Base-by-base conservation (phyloP, 2,329 filamentous ascomycete species). In the Neofusicoccum laricinum region DNA sequence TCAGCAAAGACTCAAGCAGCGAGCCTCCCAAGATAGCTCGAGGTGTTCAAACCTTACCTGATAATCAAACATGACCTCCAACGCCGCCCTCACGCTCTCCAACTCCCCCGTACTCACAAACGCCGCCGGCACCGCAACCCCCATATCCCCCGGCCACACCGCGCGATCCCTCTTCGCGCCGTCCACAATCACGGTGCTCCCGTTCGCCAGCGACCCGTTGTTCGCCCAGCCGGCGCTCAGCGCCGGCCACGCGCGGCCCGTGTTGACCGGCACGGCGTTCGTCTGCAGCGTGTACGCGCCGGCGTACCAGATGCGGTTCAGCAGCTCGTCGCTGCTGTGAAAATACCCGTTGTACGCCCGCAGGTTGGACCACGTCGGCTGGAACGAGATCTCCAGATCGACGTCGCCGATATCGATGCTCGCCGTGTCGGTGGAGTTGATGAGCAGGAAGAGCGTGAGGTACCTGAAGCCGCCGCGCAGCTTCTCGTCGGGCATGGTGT, bases 401-500 rank as follows among this genome's bases (percentile, higher is more conserved):
- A 83, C 69, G 53, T 78, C 71, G 0, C 73, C 70, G 32, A 83
- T 68, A 0, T 70, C 67, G 3, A 82, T 69, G 7, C 76, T 77
- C 5, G 50, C 11, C 2, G 30, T 5, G 2, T 69, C 68, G 15
- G 74, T 72, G 14, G 72, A 69, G 5, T 71, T 71, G 2, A 74
- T 76, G 3, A 79, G 67, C 43, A 82, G 72, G 64, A 82, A 82
- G 10, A 81, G 64, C 0, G 81, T 85, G 66, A 86, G 70, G 66
- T 85, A 86, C 17, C 82, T 77, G 67, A 85, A 86, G 0, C 82
- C 83, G 4, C 84, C 83, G 10, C 84, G 78, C 55, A 83, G 72
- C 50, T 78, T 76, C 25, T 71, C 70, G 50, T 80, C 72, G 0
- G 79, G 79, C 76, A 84, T 81, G 7, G 71, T 74, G 64, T 80